Conservation (phyloP, 208 protist species). For the Wallacemonas sp. region DNA sequence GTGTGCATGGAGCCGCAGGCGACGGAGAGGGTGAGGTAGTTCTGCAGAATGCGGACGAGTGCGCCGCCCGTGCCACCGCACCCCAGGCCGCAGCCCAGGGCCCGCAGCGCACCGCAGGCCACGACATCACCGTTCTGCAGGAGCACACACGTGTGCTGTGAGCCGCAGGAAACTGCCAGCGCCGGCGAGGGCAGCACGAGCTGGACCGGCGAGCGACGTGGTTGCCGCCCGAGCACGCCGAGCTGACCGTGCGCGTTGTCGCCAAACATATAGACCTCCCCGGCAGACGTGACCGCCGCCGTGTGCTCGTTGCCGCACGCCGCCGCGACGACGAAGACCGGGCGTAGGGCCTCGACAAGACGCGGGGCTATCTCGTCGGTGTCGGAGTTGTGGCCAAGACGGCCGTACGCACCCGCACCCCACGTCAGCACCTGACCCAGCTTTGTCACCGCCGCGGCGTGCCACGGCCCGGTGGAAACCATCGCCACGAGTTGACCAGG, state of each 20-base stretch:
- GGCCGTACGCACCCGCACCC: slow-evolving; percentile 52
- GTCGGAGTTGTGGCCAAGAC: slow-evolving; percentile 65
- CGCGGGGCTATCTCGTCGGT: slow-evolving; percentile 34
- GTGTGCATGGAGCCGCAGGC: slow-evolving; percentile 38
- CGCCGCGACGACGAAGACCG: slow-evolving; percentile 44
- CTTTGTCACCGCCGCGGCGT: slow-evolving; percentile 56
- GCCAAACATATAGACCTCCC: slow-evolving; percentile 73
- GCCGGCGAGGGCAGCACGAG: slow-evolving; percentile 46
- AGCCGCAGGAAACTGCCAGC: slow-evolving; percentile 57
- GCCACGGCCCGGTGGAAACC: slow-evolving; percentile 58
- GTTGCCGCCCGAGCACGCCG: slow-evolving; percentile 32
- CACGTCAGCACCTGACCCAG: slow-evolving; percentile 68
- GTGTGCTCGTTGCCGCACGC: slow-evolving; percentile 66
- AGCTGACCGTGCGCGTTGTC: slow-evolving; percentile 63
- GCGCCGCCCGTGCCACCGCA: slow-evolving; percentile 31
- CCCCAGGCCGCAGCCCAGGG: slow-evolving; percentile 46
- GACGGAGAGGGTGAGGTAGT: slow-evolving; percentile 54
- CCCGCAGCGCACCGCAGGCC: slow-evolving; percentile 49
- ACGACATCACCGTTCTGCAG: slow-evolving; percentile 75
- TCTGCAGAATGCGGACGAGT: slow-evolving; percentile 47
- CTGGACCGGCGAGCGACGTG: slow-evolving; percentile 27
- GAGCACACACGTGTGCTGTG: slow-evolving; percentile 63
- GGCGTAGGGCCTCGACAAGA: slow-evolving; percentile 43
- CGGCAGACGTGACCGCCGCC: slow-evolving; percentile 53
- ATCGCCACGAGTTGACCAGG: slow-evolving; percentile 10